These are phyloP conservation scores for Discostella stelligeroides DNA, from an alignment of 108 stramenopile species.

Conservation along the genomic window DNA sequence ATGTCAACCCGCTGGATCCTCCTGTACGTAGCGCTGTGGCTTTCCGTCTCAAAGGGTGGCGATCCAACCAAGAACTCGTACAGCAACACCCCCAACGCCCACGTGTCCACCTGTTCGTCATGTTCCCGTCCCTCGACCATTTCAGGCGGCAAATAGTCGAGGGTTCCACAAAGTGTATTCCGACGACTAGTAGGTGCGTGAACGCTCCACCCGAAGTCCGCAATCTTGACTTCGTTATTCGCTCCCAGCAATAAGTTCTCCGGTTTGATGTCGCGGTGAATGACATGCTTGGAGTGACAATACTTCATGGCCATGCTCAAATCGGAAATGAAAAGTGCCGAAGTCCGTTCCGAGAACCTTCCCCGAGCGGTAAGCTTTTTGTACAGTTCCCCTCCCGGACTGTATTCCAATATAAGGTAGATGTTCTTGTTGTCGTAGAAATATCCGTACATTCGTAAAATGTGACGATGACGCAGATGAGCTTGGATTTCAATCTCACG, in stretches of 20 bases:
- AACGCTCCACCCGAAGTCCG: slow-evolving; percentile 99
- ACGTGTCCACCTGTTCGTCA: slow-evolving; percentile 90
- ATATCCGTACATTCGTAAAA: slow-evolving; percentile 98
- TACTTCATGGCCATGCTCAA: slow-evolving; percentile 89
- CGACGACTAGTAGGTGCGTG: slow-evolving; percentile 94
- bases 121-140: slow-evolving; percentile 96
- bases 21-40: slow-evolving; percentile 92
- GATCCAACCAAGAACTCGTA: slow-evolving; percentile 96
- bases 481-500: slow-evolving; percentile 99
- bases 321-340: slow-evolving; percentile 90
- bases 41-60: slow-evolving; percentile 97
- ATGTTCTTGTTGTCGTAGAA: slow-evolving; percentile 97
- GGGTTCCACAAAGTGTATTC: slow-evolving; percentile 97
- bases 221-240: slow-evolving; percentile 96
- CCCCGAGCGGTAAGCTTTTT: slow-evolving; percentile 84
- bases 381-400: slow-evolving; percentile 96
- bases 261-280: slow-evolving; percentile 99
- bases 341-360: slow-evolving; percentile 79
- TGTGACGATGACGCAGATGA: slow-evolving; percentile 93
- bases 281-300: slow-evolving; percentile 97
- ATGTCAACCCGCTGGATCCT: slow-evolving; percentile 94
- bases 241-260: slow-evolving; percentile 96
- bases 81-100: slow-evolving; percentile 92
- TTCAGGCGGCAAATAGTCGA: slow-evolving; percentile 98
- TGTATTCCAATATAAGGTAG: slow-evolving; percentile 97